These are phyloP conservation scores for Pyrus betulifolia DNA, from an alignment of 306 rosid species.

Conservation along the genomic window DNA sequence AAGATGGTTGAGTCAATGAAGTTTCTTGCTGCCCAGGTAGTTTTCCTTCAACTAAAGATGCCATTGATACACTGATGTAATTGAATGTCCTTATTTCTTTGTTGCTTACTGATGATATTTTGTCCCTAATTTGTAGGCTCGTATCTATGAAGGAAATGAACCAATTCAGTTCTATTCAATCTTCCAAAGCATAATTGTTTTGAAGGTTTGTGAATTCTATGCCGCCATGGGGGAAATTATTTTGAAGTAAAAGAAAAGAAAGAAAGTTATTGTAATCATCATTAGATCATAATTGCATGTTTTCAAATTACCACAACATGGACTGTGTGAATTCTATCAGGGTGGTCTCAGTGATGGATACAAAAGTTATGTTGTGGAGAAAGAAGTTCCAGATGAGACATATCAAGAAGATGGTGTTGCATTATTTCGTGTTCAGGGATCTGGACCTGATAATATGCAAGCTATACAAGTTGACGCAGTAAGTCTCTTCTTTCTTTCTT, in stretches of 20 bases:
- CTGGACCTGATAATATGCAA: conserved; percentile 97
- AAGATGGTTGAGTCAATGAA: conserved; percentile 87
- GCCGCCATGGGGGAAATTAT: background rate
- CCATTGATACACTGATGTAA: conserved; percentile 13
- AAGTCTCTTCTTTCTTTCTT: conserved; percentile 13
- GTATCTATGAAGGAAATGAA: conserved; percentile 83
- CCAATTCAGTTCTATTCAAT: conserved; percentile 72
- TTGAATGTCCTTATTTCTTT: conserved; percentile 8
- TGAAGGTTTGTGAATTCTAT: conserved; percentile 56
- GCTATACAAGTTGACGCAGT: conserved; percentile 93
- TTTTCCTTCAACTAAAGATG: conserved; percentile 14
- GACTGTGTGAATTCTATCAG: conserved; percentile 37
- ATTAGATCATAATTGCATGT: background rate
- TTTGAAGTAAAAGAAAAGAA: background rate
- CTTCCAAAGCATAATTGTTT: conserved; percentile 74
- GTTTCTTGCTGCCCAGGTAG: conserved; percentile 75
- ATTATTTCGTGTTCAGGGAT: conserved; percentile 88
- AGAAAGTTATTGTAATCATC: background rate
- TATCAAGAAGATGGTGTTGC: conserved; percentile 76
- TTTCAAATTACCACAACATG: conserved; percentile 14
- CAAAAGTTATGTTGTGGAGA: conserved; percentile 55
- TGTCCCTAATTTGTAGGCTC: conserved; percentile 51
- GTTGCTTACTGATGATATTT: conserved; percentile 27
- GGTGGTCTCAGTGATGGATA: conserved; percentile 96
- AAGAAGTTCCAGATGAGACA: conserved; percentile 71